Evolutionary conservation across 371 early-diverging fungal species (phyloP), one percentile per base, ranked within the genome.

Genomic region (Rhizopus microsporus): DNA sequence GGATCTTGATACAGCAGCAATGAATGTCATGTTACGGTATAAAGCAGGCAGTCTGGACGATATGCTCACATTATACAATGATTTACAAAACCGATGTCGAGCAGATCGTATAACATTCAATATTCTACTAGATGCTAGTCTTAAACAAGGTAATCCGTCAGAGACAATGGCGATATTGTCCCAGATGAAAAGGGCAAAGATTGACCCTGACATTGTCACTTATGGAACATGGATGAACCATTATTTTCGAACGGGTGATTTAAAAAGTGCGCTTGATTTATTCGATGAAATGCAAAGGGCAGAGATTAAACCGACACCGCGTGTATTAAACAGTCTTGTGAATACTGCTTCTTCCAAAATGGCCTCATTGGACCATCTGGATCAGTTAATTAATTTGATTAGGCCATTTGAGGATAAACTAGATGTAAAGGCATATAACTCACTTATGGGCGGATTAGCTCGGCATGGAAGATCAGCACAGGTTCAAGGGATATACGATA

Each of bases 221-320:
- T 85, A 74, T 60, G 83, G 80, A 16, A 82, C 74, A 6, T 49
- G 83, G 12, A 77, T 87, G 31, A 66, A 78, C 35, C 79, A 74
- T 1, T 71, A 82, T 44, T 57, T 63, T 0, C 67, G 49, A 7
- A 13, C 40, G 8, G 74, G 74, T 6, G 71, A 72, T 47, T 15
- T 72, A 3, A 70, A 69, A 5, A 62, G 52, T 2, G 78, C 81
- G 1, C 32, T 74, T 1, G 37, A 51, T 15, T 50, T 76, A 6
- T 80, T 76, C 31, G 44, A 73, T 5, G 71, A 83, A 5, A 73
- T 83, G 75, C 57, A 57, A 5, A 33, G 39, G 30, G 61, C 63
- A 1, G 47, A 35, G 0, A 62, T 79, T 3, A 33, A 48, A 15
- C 78, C 78, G 3, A 74, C 62, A 17, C 67, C 58, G n/a, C 67